Evolutionary conservation across 768 basidiomycete genomes (phyloP), one percentile per base, ranked within the genome.

Genomic region (Leccinum arenicola): DNA sequence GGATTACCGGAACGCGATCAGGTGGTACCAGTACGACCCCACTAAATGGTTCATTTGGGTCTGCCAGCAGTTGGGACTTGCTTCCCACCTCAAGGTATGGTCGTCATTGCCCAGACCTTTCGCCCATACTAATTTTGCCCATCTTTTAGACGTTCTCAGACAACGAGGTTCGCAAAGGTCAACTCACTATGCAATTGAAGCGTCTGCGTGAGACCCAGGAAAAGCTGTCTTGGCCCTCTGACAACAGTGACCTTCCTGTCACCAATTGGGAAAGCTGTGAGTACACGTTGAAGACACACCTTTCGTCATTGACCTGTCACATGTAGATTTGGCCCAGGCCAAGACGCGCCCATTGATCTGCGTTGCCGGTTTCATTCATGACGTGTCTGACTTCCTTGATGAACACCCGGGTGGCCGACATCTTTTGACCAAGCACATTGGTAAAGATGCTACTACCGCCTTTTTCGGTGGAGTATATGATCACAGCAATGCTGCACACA

Each of bases 1-100:
- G 91, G 95, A 98, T 74, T 98, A 95, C 78, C 84, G 95, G 25
- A 96, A 96, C 69, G 95, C 95, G 57, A 93, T 96, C 80, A 93
- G 81, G 74, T 88, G 87, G 86, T 85, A 85, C 70, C 93, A 95
- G 72, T 94, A 93, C 68, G 92, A 95, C 70, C 93, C 93, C 4
- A 95, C 94, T 4, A 95, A 96, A 76, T 95, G 94, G 95, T 86
- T 88, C 73, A 88, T 88, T 68, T 76, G 74, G 72, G 75, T 77
- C 51, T 79, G 77, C 70, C 70, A 77, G 54, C 56, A 70, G 63
- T 27, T 86, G 57, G 85, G 85, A 19, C 77, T 81, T 25, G 82
- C 80, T 14, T 76, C 72, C 52, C 85, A 88, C 66, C 74, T 87
- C 25, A 87, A 87, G 78, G 77, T 77, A 55, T 6, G 27, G 9